Base-by-base conservation (phyloP, 306 rosid species). In the Ziziphus jujuba region DNA sequence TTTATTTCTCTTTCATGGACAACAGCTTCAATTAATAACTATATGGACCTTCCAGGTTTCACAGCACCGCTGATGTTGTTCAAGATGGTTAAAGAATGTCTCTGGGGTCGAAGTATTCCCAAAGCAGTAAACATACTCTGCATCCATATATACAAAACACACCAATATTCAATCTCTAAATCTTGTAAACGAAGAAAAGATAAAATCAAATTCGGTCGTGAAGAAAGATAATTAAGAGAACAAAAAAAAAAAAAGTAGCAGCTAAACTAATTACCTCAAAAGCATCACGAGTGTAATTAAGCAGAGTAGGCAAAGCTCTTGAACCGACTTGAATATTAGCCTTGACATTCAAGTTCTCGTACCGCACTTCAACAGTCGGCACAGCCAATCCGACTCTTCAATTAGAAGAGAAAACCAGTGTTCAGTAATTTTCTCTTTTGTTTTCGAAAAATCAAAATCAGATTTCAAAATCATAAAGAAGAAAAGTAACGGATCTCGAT, bases 241-340 rank as follows among this genome's bases (percentile, higher is more conserved):
- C 2, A 28, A 28, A 28, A 1, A 1, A 4, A 28, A 28, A 4
- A 28, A 28, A 28, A 28, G 4, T 1, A 28, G 2, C 8, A 22
- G 7, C 15, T 14, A 22, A 14, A 21, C 15, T 44, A 20, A 34
- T 45, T 16, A 91, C 97, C 96, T 91, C 97, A 17, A 85, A 0
- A 14, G 7, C 73, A 22, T 89, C 77, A 4, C 91, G 83, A 51
- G 79, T 5, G 62, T 61, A 63, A 72, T 79, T 77, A 40, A 69
- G 9, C 51, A 91, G 68, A 67, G 97, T 91, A 59, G 93, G 97
- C 68, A 91, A 73, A 54, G 93, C 84, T 83, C 96, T 79, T 55
- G 84, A 71, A 44, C 93, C 97, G 16, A 69, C 43, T 60, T 88
- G 87, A 65, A 91, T 88, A 11, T 88, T 36, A 9, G 96, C 97